Conservation (phyloP, 805 yeast species). For the Ogataea wickerhamii region DNA sequence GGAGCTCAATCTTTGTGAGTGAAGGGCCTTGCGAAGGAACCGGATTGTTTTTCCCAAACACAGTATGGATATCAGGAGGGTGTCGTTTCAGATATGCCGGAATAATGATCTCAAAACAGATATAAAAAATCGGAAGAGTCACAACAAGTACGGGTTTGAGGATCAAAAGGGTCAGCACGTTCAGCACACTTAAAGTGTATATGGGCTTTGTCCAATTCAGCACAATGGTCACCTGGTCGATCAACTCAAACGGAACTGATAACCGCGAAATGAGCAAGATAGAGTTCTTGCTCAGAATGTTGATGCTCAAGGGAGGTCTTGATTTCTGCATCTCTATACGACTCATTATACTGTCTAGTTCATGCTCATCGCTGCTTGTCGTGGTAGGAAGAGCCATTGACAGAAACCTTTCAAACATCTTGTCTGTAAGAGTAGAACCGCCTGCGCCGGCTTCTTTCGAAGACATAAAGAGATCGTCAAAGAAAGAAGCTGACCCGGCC, state of each 20-base stretch:
- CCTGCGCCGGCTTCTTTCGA: slow-evolving; percentile 11
- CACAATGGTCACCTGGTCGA: slow-evolving; percentile 54
- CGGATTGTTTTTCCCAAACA: slow-evolving; percentile 35
- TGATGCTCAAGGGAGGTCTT: slow-evolving; percentile 69
- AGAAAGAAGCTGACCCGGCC: slow-evolving; percentile 14
- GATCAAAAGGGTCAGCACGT: slow-evolving; percentile 36
- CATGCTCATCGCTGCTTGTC: slow-evolving; percentile 40
- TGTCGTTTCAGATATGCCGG: slow-evolving; percentile 64
- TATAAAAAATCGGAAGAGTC: slow-evolving; percentile 51
- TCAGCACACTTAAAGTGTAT: slow-evolving; percentile 55
- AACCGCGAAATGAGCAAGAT: slow-evolving; percentile 60
- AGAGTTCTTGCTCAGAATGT: slow-evolving; percentile 63
- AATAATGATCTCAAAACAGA: slow-evolving; percentile 54
- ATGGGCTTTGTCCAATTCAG: slow-evolving; percentile 63
- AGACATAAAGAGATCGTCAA: slow-evolving; percentile 20
- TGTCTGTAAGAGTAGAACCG: slow-evolving; percentile 48
- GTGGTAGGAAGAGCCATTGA: slow-evolving; percentile 70
- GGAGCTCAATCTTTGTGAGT: slow-evolving; percentile 44
- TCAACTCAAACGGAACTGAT: slow-evolving; percentile 54
- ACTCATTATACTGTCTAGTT: slow-evolving; percentile 38
- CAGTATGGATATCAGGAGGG: slow-evolving; percentile 51
- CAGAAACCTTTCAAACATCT: slow-evolving; percentile 65
- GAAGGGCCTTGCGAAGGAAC: slow-evolving; percentile 51
- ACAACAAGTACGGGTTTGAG: slow-evolving; percentile 57
- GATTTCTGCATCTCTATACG: slow-evolving; percentile 58